Base-by-base conservation (phyloP, 805 yeast species). In the Wickerhamomyces canadensis region DNA sequence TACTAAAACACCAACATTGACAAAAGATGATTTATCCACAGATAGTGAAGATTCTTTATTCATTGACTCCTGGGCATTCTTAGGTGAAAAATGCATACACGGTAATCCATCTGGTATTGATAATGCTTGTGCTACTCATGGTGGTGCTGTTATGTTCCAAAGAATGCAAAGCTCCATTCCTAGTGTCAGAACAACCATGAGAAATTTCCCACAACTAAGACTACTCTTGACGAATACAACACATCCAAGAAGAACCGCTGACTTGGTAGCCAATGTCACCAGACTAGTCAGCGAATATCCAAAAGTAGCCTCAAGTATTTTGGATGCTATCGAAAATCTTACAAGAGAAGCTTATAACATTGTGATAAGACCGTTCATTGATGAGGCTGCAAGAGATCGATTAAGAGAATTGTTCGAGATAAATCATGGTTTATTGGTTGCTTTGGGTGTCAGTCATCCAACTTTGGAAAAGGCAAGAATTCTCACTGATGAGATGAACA, bases 21-120 rank as follows among this genome's bases (percentile, higher is more conserved):
- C 48, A 4, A 41, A 49, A 1, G 54, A 60, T 11, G 74, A 72
- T 16, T 55, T 62, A 15, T 48, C 64, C 2, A 42, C 54, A 11
- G 66, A 64, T 28, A 55, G 50, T 29, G 59, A 55, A 4, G 80
- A 72, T 36, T 68, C 79, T 19, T 60, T 66, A n/a, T 73, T 79
- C 44, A 78, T 93, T 42, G 91, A 91, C 47, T 62, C 68, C 6
- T 89, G 96, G 95, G 80, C 98, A 2, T 83, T 83, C 46, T 70
- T 91, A 66, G 98, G 97, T 27, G 98, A 93, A 59, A 83, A 82
- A 56, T 87, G 97, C 56, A 84, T 89, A 48, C 98, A 91, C 56
- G 98, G 98, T 2, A 88, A 84, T 50, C 98, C 98, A 8, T 81
- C 94, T 15, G 98, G 98, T 11, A 87, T 93, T 36, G 98, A 93